Conservation (phyloP, 169 alveolate genomes). For the Plasmodium falciparum region DNA sequence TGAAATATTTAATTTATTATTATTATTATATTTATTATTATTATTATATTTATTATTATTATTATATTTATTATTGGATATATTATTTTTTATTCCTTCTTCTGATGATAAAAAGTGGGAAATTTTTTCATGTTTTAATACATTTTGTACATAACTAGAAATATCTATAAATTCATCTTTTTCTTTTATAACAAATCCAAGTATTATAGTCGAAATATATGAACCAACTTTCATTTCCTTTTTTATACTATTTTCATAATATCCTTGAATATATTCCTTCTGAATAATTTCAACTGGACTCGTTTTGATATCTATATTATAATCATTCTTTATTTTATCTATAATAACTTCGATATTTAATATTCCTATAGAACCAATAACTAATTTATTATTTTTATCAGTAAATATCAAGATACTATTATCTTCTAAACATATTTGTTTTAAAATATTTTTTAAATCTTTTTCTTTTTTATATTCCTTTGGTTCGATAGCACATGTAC, state of each 20-base stretch:
- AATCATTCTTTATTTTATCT: constrained; percentile 66
- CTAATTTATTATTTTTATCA: constrained; percentile 39
- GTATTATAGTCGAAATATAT: constrained; percentile 14
- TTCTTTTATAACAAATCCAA: constrained; percentile 59
- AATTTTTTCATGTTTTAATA: constrained; percentile 35
- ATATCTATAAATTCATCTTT: constrained; percentile 58
- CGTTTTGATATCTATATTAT: constrained; percentile 57
- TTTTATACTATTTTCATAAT: constrained; percentile 38
- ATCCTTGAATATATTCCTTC: constrained; percentile 59
- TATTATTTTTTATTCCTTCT: not conserved
- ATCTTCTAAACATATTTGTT: constrained; percentile 72
- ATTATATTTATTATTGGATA: no score
- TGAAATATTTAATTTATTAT: not conserved
- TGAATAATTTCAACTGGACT: constrained; percentile 52
- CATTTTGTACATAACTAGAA: constrained; percentile 42
- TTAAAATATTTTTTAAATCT: constrained; percentile 48
- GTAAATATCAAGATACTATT: constrained; percentile 44
- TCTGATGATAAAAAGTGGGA: not conserved
- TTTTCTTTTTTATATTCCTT: constrained; percentile 62
- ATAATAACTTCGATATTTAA: constrained; percentile 71
- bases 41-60: no score
- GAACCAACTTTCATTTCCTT: constrained; percentile 68
- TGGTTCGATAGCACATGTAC: constrained; percentile 75
- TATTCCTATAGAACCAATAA: constrained; percentile 75
- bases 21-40: no score